Percentiles rank a stretch among this genome's conserved stretches.
Evolutionary conservation across 2,329 filamentous ascomycete species (phyloP).

Genomic region (Zasmidium cellare): DNA sequence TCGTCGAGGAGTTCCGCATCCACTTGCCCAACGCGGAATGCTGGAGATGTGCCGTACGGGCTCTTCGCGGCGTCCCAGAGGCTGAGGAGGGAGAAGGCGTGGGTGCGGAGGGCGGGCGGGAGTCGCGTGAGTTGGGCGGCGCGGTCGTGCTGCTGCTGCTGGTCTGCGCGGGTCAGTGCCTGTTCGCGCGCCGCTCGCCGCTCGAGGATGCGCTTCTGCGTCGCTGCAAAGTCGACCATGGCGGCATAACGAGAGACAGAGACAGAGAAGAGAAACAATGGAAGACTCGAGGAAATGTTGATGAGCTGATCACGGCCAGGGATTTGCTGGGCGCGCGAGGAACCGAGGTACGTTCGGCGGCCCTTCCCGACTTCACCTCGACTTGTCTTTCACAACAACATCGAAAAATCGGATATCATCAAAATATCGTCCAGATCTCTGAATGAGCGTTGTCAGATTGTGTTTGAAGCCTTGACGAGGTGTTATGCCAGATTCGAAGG

Average conservation of each 20-base stretch:
- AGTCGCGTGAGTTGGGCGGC: constrained; percentile 44
- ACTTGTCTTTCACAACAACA: neutral
- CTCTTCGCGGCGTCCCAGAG: constrained; percentile 70
- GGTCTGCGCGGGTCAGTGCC: constrained; percentile 50
- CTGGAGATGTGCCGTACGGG: constrained; percentile 76
- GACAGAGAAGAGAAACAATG: neutral
- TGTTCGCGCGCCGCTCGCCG: constrained; percentile 73
- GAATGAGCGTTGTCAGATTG: neutral
- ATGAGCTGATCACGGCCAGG: neutral
- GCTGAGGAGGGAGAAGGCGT: constrained; percentile 24
- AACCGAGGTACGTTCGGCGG: neutral
- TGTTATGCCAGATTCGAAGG: neutral
- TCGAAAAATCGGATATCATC: neutral
- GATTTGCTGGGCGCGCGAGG: neutral
- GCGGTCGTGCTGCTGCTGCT: constrained; percentile 43
- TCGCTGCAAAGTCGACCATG: constrained; percentile 74
- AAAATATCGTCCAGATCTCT: neutral
- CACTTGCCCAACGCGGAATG: constrained; percentile 92
- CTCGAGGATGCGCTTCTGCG: constrained; percentile 81
- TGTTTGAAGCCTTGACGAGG: neutral
- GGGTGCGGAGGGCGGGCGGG: constrained; percentile 53
- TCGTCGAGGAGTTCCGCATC: constrained; percentile 94
- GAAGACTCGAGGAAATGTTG: neutral
- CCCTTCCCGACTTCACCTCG: neutral
- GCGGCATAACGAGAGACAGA: neutral